Evolutionary conservation across 192 early-diverging fungal genomes (phyloP), one percentile per base, ranked within the genome.

Genomic region (Backusella liffmaniae): DNA sequence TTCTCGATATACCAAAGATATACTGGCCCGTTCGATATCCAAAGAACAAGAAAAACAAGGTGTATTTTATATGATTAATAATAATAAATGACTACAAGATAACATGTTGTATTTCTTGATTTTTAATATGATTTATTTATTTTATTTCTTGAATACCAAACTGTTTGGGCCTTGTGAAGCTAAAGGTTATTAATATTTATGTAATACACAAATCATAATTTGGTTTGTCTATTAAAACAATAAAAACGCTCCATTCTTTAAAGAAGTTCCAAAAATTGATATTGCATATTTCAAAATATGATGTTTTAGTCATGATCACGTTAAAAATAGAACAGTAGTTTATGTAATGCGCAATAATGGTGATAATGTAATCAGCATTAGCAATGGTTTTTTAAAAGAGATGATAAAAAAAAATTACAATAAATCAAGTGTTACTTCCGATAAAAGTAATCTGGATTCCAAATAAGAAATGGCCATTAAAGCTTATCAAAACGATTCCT

Each of bases 371-470:
- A 62, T 62, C 26, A 62, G 18, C 46, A 62, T 21, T 29, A 62
- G 3, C 23, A 62, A 29, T 26, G 56, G 0, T 12, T 29, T 26
- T 62, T 62, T 56, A 18, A 56, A 21, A 23, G 21, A 56, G 49
- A 16, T n/a, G 16, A 53, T 53, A 53, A n/a, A 21, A 53, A 53
- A 53, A n/a, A 53, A 53, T 23, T 56, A 56, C 53, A 29, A n/a
- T 49, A 49, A 49, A 49, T n/a, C 46, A 49, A 49, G 46, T 49
- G 46, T 62, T 62, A 62, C 56, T 29, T n/a, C 56, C 56, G 56
- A 62, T 62, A 62, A 62, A 62, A 62, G 26, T 29, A 62, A 12
- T 62, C 56, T 62, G 56, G 26, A 62, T 62, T 62, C n/a, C 56
- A 62, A 62, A 62, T 62, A 62, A 0, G 23, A 62, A 62, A 62